Percentiles rank a stretch among this genome's conserved stretches.
These are phyloP conservation scores for Quercus wislizeni DNA, from an alignment of 306 rosid genomes.

Conservation along the genomic window DNA sequence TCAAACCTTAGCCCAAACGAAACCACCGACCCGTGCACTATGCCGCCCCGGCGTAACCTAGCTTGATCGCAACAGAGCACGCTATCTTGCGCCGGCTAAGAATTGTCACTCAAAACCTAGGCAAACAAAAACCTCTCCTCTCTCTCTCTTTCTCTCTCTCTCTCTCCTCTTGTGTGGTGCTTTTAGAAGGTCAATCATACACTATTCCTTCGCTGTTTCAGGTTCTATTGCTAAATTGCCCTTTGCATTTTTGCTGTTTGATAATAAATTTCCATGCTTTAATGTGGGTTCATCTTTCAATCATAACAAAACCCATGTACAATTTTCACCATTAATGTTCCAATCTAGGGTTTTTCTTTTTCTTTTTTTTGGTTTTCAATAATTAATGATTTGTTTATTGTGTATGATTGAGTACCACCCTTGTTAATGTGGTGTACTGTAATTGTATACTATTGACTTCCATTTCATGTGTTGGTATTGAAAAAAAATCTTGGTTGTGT, in stretches of 20 bases:
- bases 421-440: background rate
- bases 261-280: conserved; percentile 19
- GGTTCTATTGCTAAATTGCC: conserved; percentile 39
- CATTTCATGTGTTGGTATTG: conserved; percentile 28
- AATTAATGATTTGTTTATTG: conserved; percentile 8
- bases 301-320: conserved; percentile 22
- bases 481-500: conserved; percentile 27
- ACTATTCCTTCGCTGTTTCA: conserved; percentile 40
- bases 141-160: conserved; percentile 17
- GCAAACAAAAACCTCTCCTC: conserved; percentile 18
- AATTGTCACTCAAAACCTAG: conserved; percentile 25
- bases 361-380: background rate
- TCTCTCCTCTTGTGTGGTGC: conserved; percentile 8
- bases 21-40: background rate
- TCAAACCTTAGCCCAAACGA: background rate
- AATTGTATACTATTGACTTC: conserved; percentile 22
- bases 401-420: conserved; percentile 22
- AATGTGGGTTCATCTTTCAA: background rate
- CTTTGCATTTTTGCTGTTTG: conserved; percentile 17
- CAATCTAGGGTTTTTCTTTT: conserved; percentile 56
- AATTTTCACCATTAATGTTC: conserved; percentile 25
- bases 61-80: background rate
- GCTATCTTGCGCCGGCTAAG: conserved; percentile 21
- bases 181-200: conserved; percentile 48
- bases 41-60: conserved; percentile 24